Base-by-base conservation (phyloP, 352 stramenopile species). In the Peronospora destructor region DNA sequence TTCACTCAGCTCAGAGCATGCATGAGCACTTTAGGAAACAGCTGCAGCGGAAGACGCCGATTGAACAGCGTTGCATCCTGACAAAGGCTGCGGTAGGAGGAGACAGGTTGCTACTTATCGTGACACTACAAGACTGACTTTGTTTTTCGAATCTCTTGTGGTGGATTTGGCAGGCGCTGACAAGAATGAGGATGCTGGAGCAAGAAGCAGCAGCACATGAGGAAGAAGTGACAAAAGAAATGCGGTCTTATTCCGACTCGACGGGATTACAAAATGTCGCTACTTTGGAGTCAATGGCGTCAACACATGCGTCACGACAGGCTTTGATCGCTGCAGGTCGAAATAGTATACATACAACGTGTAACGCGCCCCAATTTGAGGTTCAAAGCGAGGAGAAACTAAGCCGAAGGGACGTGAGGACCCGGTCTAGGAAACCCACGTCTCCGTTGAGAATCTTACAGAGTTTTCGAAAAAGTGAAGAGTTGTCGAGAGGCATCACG, bases 11-110 rank as follows among this genome's bases (percentile, higher is more conserved):
- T 0, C 43, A 57, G 13, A 85, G 76, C 25, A 84, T 87, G 76
- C 61, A 73, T 42, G 61, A 84, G 29, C 74, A 62, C 33, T 85
- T 73, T 41, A 52, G 66, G 14, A 83, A 79, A 46, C 34, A 71
- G 3, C 37, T 85, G 36, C 41, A 56, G 42, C 46, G 30, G 41
- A 68, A 73, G 42, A 84, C 69, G 0, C 46, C 44, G 8, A 46
- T 40, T 1, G 61, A 85, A 38, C 71, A 69, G 32, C 47, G 51
- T n/a, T 30, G 47, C 4, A 53, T 71, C 17, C 45, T 76, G 45
- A 1, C 52, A 23, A 45, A 73, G 13, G 70, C 58, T 12, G 29
- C 59, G 48, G 67, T 77, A 52, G 14, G 38, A 19, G 12, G 3
- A 16, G 30, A 36, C 12, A 16, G 14, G 36, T 21, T 38, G 7